phyloP scores from a whole-genome alignment of 1,284 basidiomycete species.

The Sanguinoderma infundibulare region DNA sequence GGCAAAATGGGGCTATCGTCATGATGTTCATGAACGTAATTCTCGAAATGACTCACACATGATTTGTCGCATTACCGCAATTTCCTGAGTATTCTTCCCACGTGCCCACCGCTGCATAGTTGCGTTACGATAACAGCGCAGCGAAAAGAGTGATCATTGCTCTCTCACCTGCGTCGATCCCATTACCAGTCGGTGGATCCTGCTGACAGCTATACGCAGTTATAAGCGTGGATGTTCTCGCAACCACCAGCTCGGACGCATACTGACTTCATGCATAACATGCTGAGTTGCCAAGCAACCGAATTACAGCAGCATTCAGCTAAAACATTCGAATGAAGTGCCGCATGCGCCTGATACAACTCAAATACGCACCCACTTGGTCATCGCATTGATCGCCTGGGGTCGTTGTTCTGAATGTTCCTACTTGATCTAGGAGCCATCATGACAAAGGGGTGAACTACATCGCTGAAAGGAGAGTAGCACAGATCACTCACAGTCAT shows the following conservation, averaged over 20 bases:
- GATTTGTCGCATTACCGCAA: constrained; percentile 7
- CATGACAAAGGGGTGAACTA: not conserved
- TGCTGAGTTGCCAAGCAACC: constrained; percentile 17
- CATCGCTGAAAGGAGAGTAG: not conserved
- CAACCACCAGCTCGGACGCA: not conserved
- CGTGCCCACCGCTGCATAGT: not conserved
- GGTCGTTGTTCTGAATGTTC: constrained; percentile 1
- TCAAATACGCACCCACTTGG: constrained; percentile 7
- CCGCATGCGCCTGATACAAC: not conserved
- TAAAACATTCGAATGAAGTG: not conserved
- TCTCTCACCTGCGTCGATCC: constrained; percentile 10
- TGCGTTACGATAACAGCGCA: not conserved
- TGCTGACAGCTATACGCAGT: constrained; percentile 10
- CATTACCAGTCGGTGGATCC: not conserved
- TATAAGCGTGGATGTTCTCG: not conserved
- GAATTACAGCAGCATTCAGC: constrained; percentile 21
- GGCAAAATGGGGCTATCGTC: not conserved
- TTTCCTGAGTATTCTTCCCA: not conserved
- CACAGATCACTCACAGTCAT: constrained; percentile 5
- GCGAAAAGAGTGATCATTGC: not conserved
- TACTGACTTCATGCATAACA: constrained; percentile 20
- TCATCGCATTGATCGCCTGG: constrained; percentile 17
- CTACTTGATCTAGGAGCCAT: constrained; percentile 8
- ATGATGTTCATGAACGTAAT: too few species aligned
- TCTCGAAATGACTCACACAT: too few species aligned